Evolutionary conservation across 1,284 basidiomycete species (phyloP).

Genomic region (Cutaneotrichosporon sp.): DNA sequence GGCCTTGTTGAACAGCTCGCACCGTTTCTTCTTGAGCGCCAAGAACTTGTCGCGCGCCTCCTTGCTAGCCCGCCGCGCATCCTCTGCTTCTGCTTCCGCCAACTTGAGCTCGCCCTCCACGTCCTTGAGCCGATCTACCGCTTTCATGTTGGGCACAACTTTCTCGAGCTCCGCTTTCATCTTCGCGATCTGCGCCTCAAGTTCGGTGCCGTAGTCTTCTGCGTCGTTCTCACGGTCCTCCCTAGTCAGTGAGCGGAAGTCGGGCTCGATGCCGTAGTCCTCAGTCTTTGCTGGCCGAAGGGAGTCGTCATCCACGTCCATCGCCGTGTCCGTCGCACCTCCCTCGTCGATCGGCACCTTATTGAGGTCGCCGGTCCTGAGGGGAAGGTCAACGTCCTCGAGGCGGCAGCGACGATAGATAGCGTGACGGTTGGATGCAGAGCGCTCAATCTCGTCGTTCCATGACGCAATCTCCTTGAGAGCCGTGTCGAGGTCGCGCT

Average conservation of each 20-base stretch:
- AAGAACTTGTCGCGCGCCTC: conserved; percentile 84
- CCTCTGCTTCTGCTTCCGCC: conserved; percentile 56
- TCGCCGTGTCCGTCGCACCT: too few species aligned
- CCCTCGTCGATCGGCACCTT: conserved; percentile 67
- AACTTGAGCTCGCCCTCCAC: conserved; percentile 64
- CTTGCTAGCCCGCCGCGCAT: conserved; percentile 70
- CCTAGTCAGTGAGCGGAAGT: conserved; percentile 75
- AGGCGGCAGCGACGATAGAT: conserved; percentile 88
- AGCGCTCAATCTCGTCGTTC: conserved; percentile 92
- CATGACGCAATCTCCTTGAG: conserved; percentile 82
- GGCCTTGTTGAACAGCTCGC: conserved; percentile 90
- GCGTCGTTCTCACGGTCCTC: conserved; percentile 75
- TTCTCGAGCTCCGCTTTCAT: conserved; percentile 79
- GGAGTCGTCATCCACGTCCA: conserved; percentile 79
- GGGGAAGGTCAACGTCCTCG: conserved; percentile 83
- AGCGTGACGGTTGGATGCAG: conserved; percentile 75
- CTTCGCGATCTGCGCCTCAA: conserved; percentile 71
- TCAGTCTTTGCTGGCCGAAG: conserved; percentile 65
- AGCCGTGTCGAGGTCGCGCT: conserved; percentile 73
- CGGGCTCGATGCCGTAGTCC: conserved; percentile 85
- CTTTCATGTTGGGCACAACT: conserved; percentile 95
- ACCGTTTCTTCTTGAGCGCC: conserved; percentile 77
- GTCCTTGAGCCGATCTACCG: conserved; percentile 88
- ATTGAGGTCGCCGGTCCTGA: conserved; percentile 66
- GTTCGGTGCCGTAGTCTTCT: conserved; percentile 63